Base-by-base conservation (phyloP, 192 early-diverging fungal genomes). In the Coemansia interrupta region DNA sequence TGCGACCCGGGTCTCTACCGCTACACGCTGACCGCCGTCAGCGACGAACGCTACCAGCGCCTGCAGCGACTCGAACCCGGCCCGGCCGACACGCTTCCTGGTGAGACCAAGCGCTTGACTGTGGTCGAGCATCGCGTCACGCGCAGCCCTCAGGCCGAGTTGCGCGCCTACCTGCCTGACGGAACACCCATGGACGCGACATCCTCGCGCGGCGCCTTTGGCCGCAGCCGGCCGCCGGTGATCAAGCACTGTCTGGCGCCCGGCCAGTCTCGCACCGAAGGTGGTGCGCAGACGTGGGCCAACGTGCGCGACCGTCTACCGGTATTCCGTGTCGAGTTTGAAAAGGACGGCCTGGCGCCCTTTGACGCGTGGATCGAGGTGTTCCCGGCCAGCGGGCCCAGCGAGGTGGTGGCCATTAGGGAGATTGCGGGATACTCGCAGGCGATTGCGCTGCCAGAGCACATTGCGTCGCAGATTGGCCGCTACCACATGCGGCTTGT, bases 321-420 rank as follows among this genome's bases (percentile, higher is more conserved):
- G 1, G 58, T 57, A 23, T 78, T 78, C 69, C 74, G 69, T 26
- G 56, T 78, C 4, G 74, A 78, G 26, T 78, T 78, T 56, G 72
- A 63, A 0, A 24, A 29, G 32, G 50, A 39, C 15, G 72, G 54
- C 1, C 2, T 24, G 39, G 51, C 74, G 23, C 74, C 74, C 9
- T 78, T 71, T 50, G 58, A 78, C 26, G 74, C 74, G 13, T 78
- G 74, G 74, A 44, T 72, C 28, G 74, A 78, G 57, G 74, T 78
- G 45, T 63, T 78, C 54, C 74, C 74, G 12, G 58, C 69, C 12
- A 58, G 53, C 12, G 74, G 74, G 20, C 69, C 69, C 1, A 64
- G 64, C 58, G 74, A 78, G 44, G 69, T 78, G 9, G 39, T 78
- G 11, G 61, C 63, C n/a, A 39, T 78, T 12, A 29, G 23, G 14